Evolutionary conservation across 352 stramenopile species (phyloP).

Genomic region (Globisporangium irregulare): DNA sequence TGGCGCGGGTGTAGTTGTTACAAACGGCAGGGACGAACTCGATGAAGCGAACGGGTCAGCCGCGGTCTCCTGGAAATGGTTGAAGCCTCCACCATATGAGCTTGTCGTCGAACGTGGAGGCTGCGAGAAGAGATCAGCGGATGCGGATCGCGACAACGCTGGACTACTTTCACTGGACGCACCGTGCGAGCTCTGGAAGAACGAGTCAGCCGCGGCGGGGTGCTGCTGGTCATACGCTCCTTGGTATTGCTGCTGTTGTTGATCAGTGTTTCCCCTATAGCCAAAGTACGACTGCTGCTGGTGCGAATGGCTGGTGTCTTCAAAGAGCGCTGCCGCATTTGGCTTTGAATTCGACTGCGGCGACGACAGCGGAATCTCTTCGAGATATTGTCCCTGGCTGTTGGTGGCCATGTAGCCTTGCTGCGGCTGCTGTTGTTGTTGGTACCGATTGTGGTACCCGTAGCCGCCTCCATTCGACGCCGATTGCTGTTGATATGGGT

Average conservation of each 20-base stretch:
- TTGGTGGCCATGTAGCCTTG: constrained; percentile 6
- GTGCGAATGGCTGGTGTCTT: constrained; percentile 13
- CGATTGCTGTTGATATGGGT: constrained; percentile 7
- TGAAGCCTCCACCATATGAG: not conserved
- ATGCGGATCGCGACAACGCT: not conserved
- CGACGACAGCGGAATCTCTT: constrained; percentile 35
- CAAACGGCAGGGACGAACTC: constrained; percentile 8
- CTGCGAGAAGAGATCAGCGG: constrained; percentile 10
- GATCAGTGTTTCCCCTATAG: not conserved
- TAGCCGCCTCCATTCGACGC: constrained; percentile 2
- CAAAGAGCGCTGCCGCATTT: constrained; percentile 30
- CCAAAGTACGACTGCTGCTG: constrained; percentile 13
- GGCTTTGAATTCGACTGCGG: constrained; percentile 20
- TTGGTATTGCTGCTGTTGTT: not conserved
- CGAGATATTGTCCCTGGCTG: constrained; percentile 16
- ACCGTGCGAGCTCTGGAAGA: constrained; percentile 20
- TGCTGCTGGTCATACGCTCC: constrained; percentile 18
- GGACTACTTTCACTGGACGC: not conserved
- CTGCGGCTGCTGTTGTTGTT: constrained; percentile 11
- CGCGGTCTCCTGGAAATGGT: constrained; percentile 8
- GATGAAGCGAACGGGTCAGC: constrained; percentile 19
- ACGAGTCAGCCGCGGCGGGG: constrained; percentile 15
- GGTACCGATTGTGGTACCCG: constrained; percentile 1
- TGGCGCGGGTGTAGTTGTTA: not conserved
- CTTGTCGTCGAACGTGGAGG: constrained; percentile 12